phyloP scores from a whole-genome alignment of 257 asterid genomes.

The Solanum gandarillasii region DNA sequence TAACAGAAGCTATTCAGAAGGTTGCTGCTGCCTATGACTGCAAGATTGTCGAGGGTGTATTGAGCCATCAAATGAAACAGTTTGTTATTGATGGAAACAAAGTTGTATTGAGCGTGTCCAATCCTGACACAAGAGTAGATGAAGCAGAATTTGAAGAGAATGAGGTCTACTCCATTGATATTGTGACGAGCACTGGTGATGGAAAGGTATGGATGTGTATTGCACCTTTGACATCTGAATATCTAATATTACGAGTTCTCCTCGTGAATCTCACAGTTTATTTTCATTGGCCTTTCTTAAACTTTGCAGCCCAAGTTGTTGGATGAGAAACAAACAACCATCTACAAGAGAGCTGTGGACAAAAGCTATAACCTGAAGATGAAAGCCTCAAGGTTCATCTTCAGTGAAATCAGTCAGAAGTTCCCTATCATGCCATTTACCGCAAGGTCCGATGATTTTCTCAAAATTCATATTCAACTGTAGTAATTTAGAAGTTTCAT shows the following conservation, averaged over 20 bases:
- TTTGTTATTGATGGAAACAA: constrained; percentile 93
- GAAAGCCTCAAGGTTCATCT: constrained; percentile 90
- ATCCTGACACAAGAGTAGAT: constrained; percentile 81
- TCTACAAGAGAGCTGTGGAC: constrained; percentile 91
- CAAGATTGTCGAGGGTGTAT: constrained; percentile 88
- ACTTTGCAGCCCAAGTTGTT: constrained; percentile 47
- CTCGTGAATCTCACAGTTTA: not conserved
- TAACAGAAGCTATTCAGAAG: constrained; percentile 21
- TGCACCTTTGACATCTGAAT: not conserved
- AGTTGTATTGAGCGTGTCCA: constrained; percentile 56
- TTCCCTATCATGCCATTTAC: constrained; percentile 75
- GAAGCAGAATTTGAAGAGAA: constrained; percentile 86
- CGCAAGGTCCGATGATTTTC: constrained; percentile 30
- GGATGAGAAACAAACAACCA: constrained; percentile 93
- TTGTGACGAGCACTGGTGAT: constrained; percentile 89
- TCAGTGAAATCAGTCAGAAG: constrained; percentile 81
- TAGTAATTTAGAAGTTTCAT: not conserved
- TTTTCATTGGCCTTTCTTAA: not conserved
- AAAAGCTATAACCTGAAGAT: constrained; percentile 74
- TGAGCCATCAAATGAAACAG: constrained; percentile 90
- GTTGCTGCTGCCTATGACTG: constrained; percentile 96
- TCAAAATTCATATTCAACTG: not conserved
- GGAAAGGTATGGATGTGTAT: constrained; percentile 50
- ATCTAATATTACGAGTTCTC: not conserved
- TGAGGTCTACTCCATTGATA: constrained; percentile 78